These are phyloP conservation scores for Wickerhamomyces strasburgensis DNA, from an alignment of 805 yeast species.

Conservation along the genomic window DNA sequence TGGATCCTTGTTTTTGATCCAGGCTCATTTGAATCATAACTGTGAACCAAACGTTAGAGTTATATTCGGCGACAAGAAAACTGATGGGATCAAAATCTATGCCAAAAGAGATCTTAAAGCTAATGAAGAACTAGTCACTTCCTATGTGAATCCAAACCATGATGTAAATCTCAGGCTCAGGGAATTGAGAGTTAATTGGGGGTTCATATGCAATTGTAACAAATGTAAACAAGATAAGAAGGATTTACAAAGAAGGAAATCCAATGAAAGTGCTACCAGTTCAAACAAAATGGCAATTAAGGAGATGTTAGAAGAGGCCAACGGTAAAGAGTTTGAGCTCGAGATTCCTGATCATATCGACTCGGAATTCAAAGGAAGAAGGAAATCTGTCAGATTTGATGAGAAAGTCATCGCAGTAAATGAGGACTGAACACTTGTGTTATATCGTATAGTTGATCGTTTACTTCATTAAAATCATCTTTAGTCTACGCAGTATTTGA, in stretches of 20 bases:
- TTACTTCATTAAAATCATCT: too few relatives aligned
- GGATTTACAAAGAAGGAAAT: conserved; percentile 40
- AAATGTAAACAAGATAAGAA: conserved; percentile 58
- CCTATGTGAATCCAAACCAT: conserved; percentile 65
- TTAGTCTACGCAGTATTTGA: too few relatives aligned
- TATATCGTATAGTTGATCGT: too few relatives aligned
- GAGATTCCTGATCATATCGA: conserved; percentile 33
- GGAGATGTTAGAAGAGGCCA: conserved; percentile 38
- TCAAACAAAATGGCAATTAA: conserved; percentile 32
- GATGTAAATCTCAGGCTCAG: conserved; percentile 59
- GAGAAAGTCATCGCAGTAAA: conserved; percentile 53
- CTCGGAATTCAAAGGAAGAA: conserved; percentile 35
- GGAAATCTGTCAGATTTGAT: conserved; percentile 64
- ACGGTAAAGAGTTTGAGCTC: conserved; percentile 44
- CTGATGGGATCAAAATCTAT: conserved; percentile 51
- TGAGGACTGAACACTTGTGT: conserved; percentile 22
- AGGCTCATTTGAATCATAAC: conserved; percentile 70
- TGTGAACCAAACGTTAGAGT: conserved; percentile 70
- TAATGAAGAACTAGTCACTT: conserved; percentile 65
- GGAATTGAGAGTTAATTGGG: conserved; percentile 70
- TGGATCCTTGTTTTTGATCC: conserved; percentile 53
- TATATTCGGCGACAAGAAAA: conserved; percentile 36
- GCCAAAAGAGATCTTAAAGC: conserved; percentile 54
- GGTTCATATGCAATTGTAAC: conserved; percentile 64
- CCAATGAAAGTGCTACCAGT: conserved; percentile 27